Conservation (phyloP, 2,329 filamentous ascomycete species). For the Ophiostoma fasciatum region DNA sequence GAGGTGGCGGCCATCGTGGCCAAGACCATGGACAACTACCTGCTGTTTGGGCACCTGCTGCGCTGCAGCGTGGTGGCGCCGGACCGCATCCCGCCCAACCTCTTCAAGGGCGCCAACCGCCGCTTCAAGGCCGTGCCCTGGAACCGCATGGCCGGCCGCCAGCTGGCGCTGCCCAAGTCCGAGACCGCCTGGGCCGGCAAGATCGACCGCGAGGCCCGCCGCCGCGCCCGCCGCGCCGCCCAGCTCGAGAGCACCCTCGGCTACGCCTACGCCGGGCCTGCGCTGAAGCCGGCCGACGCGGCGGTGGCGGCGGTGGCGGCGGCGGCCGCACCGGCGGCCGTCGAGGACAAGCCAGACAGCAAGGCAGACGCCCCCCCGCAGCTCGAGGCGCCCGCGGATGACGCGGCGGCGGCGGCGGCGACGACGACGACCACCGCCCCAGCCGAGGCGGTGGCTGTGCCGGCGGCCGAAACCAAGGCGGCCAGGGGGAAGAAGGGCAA, state of each 20-base stretch:
- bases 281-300: constrained; percentile 38
- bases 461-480: constrained; percentile 12
- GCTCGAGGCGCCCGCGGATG: no score
- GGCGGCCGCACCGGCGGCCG: constrained; percentile 18
- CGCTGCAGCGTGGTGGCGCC: constrained; percentile 57
- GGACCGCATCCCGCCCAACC: constrained; percentile 61
- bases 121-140: constrained; percentile 77
- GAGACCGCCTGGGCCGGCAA: constrained; percentile 67
- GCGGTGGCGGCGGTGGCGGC: constrained; percentile 25
- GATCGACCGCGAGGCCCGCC: constrained; percentile 57
- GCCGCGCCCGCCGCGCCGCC: constrained; percentile 51
- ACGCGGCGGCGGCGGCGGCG: neutral
- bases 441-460: neutral
- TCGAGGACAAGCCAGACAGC: constrained; percentile 12
- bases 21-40: constrained; percentile 95
- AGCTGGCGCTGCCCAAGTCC: constrained; percentile 57
- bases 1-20: constrained; percentile 73
- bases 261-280: constrained; percentile 67
- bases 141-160: constrained; percentile 69
- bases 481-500: constrained; percentile 19
- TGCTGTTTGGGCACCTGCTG: constrained; percentile 86
- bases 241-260: constrained; percentile 60
- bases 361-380: neutral
- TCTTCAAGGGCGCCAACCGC: constrained; percentile 83
- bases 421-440: neutral